These are phyloP conservation scores for Wickerhamiella alocasiicola DNA, from an alignment of 805 yeast genomes.

Conservation along the genomic window DNA sequence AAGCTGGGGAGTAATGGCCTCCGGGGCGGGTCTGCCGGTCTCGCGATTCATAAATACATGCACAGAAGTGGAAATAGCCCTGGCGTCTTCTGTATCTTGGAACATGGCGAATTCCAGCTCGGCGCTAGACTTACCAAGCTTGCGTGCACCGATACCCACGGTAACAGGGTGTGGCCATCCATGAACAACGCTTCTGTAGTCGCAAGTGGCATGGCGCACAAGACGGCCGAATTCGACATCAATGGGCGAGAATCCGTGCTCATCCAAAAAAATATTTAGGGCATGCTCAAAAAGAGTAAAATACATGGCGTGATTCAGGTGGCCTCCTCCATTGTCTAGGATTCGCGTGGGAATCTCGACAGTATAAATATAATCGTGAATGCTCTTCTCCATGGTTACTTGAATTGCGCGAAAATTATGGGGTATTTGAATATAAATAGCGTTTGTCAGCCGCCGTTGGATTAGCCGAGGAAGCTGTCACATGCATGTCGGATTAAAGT, in stretches of 20 bases:
- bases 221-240: conserved; percentile 13
- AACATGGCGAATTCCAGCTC: conserved; percentile 24
- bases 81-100: conserved; percentile 20
- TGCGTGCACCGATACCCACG: conserved; percentile 21
- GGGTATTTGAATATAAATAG: no score
- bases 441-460: no score
- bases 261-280: background rate
- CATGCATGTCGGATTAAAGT: no score
- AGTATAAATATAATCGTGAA: conserved; percentile 9
- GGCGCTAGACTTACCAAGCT: conserved; percentile 22
- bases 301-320: conserved; percentile 8
- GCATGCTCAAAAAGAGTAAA: conserved; percentile 9
- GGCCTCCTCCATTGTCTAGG: conserved; percentile 12
- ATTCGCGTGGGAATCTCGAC: conserved; percentile 9
- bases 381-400: background rate
- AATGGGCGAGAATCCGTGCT: conserved; percentile 2
- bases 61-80: conserved; percentile 22
- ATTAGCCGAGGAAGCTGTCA: no score
- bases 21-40: conserved; percentile 13
- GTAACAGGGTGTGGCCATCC: conserved; percentile 23
- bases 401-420: no score
- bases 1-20: background rate
- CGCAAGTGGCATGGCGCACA: conserved; percentile 22
- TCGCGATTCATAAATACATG: conserved; percentile 24
- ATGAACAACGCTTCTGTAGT: conserved; percentile 21